phyloP scores from a whole-genome alignment of 2,329 filamentous ascomycete species.

The Penicillium sp. region DNA sequence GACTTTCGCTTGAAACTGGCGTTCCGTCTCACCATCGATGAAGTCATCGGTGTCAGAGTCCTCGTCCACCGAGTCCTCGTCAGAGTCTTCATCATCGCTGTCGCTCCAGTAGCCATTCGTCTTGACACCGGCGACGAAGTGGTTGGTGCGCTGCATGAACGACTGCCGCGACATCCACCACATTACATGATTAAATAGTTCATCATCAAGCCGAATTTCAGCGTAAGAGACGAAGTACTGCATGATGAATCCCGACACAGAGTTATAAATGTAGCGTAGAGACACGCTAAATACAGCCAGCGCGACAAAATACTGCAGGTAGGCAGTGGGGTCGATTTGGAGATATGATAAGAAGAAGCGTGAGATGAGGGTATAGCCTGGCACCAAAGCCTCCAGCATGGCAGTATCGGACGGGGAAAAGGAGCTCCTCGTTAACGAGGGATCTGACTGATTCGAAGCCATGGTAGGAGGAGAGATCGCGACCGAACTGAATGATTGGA shows the following conservation, averaged over 20 bases:
- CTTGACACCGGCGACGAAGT: constrained; percentile 65
- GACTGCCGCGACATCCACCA: constrained; percentile 64
- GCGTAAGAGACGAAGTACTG: constrained; percentile 63
- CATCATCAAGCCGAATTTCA: constrained; percentile 66
- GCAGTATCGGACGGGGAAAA: constrained; percentile 25
- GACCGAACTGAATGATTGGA: not conserved
- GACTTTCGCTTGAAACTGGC: constrained; percentile 42
- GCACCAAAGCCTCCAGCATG: constrained; percentile 62
- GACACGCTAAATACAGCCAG: constrained; percentile 51
- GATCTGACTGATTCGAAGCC: constrained; percentile 16
- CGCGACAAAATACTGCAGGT: constrained; percentile 58
- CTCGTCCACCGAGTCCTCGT: constrained; percentile 13
- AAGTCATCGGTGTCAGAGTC: constrained; percentile 29
- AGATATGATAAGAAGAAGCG: constrained; percentile 56
- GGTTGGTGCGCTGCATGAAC: constrained; percentile 59
- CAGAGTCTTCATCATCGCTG: constrained; percentile 21
- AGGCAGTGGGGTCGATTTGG: constrained; percentile 61
- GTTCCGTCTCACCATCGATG: constrained; percentile 39
- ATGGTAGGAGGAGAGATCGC: constrained; percentile 8
- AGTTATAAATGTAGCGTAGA: constrained; percentile 54
- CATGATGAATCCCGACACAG: constrained; percentile 50
- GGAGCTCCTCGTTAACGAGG: constrained; percentile 8
- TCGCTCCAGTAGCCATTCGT: constrained; percentile 40
- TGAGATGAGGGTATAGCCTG: constrained; percentile 61
- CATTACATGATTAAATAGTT: constrained; percentile 72